Evolutionary conservation across 345 rosid genomes (phyloP), one percentile per base, ranked within the genome.

Genomic region (Sapria himalayana): DNA sequence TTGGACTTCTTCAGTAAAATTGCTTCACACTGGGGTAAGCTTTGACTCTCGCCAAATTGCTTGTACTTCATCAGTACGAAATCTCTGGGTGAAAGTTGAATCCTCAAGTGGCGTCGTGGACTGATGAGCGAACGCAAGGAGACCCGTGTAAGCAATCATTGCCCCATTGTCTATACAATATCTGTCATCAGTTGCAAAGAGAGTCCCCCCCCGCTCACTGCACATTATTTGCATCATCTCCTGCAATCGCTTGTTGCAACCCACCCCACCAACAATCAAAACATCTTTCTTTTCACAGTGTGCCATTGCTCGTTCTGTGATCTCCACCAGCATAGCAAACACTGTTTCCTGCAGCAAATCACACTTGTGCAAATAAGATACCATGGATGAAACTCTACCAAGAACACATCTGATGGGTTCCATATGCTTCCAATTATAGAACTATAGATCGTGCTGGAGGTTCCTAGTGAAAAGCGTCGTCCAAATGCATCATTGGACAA

Each of bases 141-240:
- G 76, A 43, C 95, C 98, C 0, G 93, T 79, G 43, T 74, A 89
- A n/a, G 98, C 95, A 38, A 89, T 89, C 98, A 89, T 89, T 2
- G 95, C 98, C 43, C 98, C 98, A 3, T 89, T 82, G 60, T 82
- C 98, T 0, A 89, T 37, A 48, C 98, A 89, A 51, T 89, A 89
- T 51, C 95, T 59, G 3, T 82, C 98, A 32, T 89, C 93, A 0
- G 98, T 89, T 0, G 98, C 95, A 59, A 69, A 89, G 33, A 89
- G 52, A 22, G 31, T 71, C 14, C 93, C 93, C 1, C 84, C 92
- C 10, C 95, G 69, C 55, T 82, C 95, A 0, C 64, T 57, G 31
- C 98, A 89, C 98, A 89, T 89, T n/a, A 15, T 73, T 67, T 77
- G 72, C 95, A 82, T 89, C 98, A 89, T 89, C 43, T 71, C 92